Conservation (phyloP, 768 basidiomycete genomes). For the Lanmaoa rubissima region DNA sequence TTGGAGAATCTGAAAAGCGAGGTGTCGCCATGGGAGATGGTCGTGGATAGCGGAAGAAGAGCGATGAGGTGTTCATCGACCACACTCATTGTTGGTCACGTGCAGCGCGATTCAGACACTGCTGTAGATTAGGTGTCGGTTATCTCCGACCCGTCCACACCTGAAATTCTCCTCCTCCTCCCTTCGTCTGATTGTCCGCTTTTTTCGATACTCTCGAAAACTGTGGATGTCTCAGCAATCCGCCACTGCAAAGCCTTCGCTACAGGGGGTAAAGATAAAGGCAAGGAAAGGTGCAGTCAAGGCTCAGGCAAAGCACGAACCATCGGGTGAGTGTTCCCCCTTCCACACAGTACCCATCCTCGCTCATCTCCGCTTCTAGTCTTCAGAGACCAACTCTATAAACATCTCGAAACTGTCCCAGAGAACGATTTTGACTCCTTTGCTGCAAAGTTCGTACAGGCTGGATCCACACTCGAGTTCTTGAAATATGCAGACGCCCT, state of each 20-base stretch:
- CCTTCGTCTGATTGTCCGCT: slow-evolving; percentile 22
- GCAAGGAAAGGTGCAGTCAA: slow-evolving; percentile 91
- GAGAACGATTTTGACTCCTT: slow-evolving; percentile 81
- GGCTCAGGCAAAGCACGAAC: slow-evolving; percentile 93
- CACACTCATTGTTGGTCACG: slow-evolving; percentile 20
- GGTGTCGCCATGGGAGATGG: slow-evolving; percentile 22
- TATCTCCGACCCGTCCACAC: slow-evolving; percentile 23
- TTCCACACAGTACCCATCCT: not conserved
- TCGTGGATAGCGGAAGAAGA: slow-evolving; percentile 9
- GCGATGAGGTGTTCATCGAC: not conserved
- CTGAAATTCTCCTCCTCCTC: not conserved
- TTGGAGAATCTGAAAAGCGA: slow-evolving; percentile 58
- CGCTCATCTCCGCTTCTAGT: slow-evolving; percentile 43
- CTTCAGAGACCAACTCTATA: slow-evolving; percentile 91
- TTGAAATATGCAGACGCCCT: slow-evolving; percentile 97
- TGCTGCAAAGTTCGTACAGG: slow-evolving; percentile 81
- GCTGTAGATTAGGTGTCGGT: slow-evolving; percentile 12
- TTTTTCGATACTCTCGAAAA: slow-evolving; percentile 39
- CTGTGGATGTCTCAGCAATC: slow-evolving; percentile 93
- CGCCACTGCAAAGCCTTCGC: slow-evolving; percentile 80
- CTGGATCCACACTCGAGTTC: slow-evolving; percentile 90
- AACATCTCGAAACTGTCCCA: slow-evolving; percentile 82
- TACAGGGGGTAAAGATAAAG: slow-evolving; percentile 91
- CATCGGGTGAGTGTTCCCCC: slow-evolving; percentile 46
- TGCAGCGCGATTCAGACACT: slow-evolving; percentile 12